Conservation (phyloP, 2,329 filamentous ascomycete genomes). For the Seiridium cupressi region DNA sequence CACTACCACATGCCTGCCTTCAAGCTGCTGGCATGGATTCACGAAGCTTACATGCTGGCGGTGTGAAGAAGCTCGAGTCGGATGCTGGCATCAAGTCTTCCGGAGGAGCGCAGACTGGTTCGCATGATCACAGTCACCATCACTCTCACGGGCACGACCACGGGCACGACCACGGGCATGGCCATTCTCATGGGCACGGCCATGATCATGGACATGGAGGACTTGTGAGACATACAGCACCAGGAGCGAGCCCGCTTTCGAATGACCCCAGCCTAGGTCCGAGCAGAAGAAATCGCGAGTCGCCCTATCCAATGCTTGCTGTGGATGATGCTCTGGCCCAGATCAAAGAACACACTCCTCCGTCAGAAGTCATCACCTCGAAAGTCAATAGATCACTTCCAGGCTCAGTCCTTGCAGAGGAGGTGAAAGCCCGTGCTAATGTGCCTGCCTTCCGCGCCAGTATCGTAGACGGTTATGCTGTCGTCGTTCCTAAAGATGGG, state of each 20-base stretch:
- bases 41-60: constrained; percentile 73
- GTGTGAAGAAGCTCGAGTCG: constrained; percentile 77
- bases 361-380: constrained; percentile 52
- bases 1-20: constrained; percentile 91
- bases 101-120: constrained; percentile 21
- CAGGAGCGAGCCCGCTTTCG: constrained; percentile 54
- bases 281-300: constrained; percentile 75
- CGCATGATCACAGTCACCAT: constrained; percentile 32
- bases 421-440: constrained; percentile 75
- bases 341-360: constrained; percentile 72
- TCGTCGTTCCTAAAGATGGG: constrained; percentile 63
- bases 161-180: constrained; percentile 53
- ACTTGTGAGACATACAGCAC: constrained; percentile 72
- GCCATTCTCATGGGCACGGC: constrained; percentile 51
- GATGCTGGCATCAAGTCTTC: constrained; percentile 66
- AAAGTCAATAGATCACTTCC: constrained; percentile 66
- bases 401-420: constrained; percentile 77
- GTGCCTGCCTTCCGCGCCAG: constrained; percentile 94
- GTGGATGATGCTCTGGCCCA: constrained; percentile 76
- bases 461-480: constrained; percentile 94
- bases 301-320: constrained; percentile 88
- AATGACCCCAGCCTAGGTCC: constrained; percentile 61
- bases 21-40: constrained; percentile 86
- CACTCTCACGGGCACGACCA: constrained; percentile 56
- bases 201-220: constrained; percentile 62